Evolutionary conservation across 2,329 filamentous ascomycete species (phyloP), one percentile per base, ranked within the genome.

Genomic region (Purpureocillium lavendulum): DNA sequence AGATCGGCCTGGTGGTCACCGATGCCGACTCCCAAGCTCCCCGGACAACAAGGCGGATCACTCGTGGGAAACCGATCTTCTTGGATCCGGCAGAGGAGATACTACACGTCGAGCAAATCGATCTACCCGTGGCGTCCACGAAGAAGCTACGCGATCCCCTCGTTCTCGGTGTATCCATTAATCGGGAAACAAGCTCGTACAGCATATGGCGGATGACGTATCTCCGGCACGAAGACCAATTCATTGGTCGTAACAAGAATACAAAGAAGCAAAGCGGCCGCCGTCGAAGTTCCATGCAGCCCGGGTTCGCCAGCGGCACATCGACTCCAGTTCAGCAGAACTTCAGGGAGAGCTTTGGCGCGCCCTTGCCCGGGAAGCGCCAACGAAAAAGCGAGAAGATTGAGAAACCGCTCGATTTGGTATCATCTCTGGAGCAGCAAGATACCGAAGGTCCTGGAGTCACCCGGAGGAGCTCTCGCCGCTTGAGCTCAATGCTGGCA

Each of bases 401-500:
- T 3, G 71, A 75, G 24, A 73, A 69, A 40, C 63, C 71, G 0
- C 56, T 78, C 32, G 80, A 85, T 46, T 67, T 87, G 33, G 82
- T 81, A 3, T 73, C 82, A 3, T 77, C 82, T 1, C 62, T 90
- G n/a, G 84, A 85, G 40, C 75, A 84, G 36, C 62, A 65, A 32
- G 83, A 87, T 41, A 73, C 72, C 38, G 67, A 73, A 40, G 69
- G 65, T 10, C 56, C 60, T n/a, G 67, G 70, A 13, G 67, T 69
- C 11, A 71, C 71, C 0, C 65, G 77, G 38, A 69, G 77, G 43
- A 77, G 77, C 45, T 82, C 78, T 14, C 79, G 92, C 33, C 78
- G 92, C 37, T 84, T 97, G 18, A 98, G 92, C 65, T 97, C 90
- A 13, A 75, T 95, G 63, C 70, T 96, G 39, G 89, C 89, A 13